These are phyloP conservation scores for Cordyceps cateniannulata DNA, from an alignment of 2,329 filamentous ascomycete species.

Conservation along the genomic window DNA sequence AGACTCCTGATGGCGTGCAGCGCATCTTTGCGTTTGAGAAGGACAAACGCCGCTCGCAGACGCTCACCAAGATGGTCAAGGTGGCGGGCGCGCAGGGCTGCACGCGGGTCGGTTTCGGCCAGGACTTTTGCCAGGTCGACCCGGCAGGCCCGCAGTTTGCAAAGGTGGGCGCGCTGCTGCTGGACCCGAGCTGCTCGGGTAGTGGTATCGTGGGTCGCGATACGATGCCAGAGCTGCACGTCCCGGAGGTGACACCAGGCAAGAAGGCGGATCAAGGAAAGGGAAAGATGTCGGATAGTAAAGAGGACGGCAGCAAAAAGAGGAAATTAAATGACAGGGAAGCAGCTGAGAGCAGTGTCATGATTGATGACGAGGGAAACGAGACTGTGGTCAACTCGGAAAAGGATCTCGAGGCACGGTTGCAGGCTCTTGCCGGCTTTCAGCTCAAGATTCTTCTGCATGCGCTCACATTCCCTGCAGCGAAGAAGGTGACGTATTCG, in stretches of 20 bases:
- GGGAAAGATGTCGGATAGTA: conserved; percentile 7
- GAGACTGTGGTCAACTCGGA: conserved; percentile 45
- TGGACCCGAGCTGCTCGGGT: conserved; percentile 93
- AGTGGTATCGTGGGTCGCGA: conserved; percentile 91
- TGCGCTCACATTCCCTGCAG: conserved; percentile 73
- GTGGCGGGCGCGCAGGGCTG: conserved; percentile 63
- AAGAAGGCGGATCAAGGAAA: conserved; percentile 14
- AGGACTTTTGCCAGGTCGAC: conserved; percentile 77
- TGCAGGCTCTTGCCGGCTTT: conserved; percentile 70
- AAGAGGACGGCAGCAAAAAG: conserved; percentile 26
- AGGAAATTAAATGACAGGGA: conserved; percentile 37
- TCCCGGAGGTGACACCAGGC: conserved; percentile 36
- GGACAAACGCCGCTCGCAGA: conserved; percentile 63
- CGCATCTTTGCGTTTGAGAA: conserved; percentile 75
- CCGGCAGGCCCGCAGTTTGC: conserved; percentile 55
- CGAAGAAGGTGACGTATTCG: conserved; percentile 76
- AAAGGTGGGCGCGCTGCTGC: conserved; percentile 71
- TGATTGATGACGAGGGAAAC: conserved; percentile 54
- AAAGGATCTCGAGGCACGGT: conserved; percentile 54
- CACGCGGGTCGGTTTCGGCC: conserved; percentile 63
- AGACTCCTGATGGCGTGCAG: conserved; percentile 20
- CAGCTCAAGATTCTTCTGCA: conserved; percentile 78
- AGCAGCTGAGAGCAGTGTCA: conserved; percentile 25
- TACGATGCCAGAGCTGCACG: conserved; percentile 61
- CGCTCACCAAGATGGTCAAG: conserved; percentile 76